Percentiles rank a stretch among this genome's conserved stretches.
These are phyloP conservation scores for Phytophthora sp. DNA, from an alignment of 352 stramenopile species.

Conservation along the genomic window DNA sequence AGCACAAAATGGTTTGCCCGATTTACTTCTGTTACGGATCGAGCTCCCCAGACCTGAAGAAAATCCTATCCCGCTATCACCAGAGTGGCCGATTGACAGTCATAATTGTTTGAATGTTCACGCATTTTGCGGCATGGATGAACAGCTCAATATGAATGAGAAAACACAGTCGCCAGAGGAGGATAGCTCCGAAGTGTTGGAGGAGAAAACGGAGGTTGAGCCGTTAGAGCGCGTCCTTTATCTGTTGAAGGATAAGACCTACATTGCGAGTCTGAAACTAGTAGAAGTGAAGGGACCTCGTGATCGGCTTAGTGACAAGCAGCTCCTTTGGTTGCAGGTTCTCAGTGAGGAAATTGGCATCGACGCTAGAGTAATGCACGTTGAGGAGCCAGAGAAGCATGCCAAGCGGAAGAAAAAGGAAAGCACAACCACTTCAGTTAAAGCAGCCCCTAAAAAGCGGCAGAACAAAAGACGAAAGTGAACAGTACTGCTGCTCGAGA, in stretches of 20 bases:
- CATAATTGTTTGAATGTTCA: conserved; percentile 54
- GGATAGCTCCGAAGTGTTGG: background rate
- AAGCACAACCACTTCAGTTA: background rate
- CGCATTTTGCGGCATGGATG: conserved; percentile 59
- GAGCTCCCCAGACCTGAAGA: background rate
- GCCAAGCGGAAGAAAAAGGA: conserved; percentile 41
- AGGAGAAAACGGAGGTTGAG: conserved; percentile 18
- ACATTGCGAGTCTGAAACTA: conserved; percentile 51
- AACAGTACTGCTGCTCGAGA: too few relatives aligned
- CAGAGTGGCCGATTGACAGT: conserved; percentile 29
- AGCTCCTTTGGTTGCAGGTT: conserved; percentile 79
- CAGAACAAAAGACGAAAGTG: conserved; percentile 23
- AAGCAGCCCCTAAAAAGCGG: conserved; percentile 10
- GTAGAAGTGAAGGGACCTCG: conserved; percentile 90
- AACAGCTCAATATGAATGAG: conserved; percentile 57
- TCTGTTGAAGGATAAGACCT: conserved; percentile 18
- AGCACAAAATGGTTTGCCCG: conserved; percentile 75
- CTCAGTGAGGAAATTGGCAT: conserved; percentile 65
- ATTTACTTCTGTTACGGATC: conserved; percentile 64
- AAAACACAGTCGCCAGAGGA: conserved; percentile 12
- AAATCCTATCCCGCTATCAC: conserved; percentile 5
- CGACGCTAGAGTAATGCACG: conserved; percentile 68
- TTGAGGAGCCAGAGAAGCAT: conserved; percentile 70
- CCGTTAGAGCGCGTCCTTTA: conserved; percentile 22
- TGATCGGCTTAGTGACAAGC: conserved; percentile 84